phyloP scores from a whole-genome alignment of 2,329 filamentous ascomycete species.

The Fusarium goolgardi region DNA sequence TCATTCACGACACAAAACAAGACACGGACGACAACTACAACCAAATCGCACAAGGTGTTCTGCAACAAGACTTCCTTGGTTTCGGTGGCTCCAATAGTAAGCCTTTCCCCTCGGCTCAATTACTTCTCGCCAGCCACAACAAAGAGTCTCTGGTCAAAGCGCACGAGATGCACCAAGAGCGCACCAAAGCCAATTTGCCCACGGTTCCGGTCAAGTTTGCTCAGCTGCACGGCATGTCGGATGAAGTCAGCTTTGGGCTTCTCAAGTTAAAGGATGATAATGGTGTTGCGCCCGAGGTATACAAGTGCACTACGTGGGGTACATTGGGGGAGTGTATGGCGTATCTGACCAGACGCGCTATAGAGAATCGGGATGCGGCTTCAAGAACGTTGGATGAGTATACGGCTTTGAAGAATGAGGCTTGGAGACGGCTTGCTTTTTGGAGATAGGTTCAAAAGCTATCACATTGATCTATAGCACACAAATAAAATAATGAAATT shows the following conservation, averaged over 20 bases:
- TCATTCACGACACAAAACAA: constrained; percentile 66
- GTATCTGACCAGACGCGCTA: constrained; percentile 53
- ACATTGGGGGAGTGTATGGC: constrained; percentile 54
- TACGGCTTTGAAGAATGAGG: constrained; percentile 47
- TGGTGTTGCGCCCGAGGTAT: constrained; percentile 49
- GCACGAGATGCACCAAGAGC: constrained; percentile 56
- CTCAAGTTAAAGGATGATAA: constrained; percentile 53
- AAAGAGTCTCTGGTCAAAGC: constrained; percentile 56
- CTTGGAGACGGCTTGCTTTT: constrained; percentile 49
- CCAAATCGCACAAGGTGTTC: constrained; percentile 58
- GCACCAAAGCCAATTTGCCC: constrained; percentile 51
- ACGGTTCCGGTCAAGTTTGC: constrained; percentile 59
- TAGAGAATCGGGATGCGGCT: constrained; percentile 56
- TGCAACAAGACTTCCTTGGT: constrained; percentile 54
- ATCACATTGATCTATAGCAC: neutral
- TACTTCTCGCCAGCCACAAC: constrained; percentile 68
- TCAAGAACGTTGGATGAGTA: constrained; percentile 50
- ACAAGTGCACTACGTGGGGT: constrained; percentile 57
- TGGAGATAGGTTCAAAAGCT: constrained; percentile 19
- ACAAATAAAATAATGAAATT: neutral
- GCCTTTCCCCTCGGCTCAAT: constrained; percentile 58
- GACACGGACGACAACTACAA: constrained; percentile 66
- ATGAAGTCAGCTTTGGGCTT: constrained; percentile 64
- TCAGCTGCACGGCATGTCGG: constrained; percentile 69
- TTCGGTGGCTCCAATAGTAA: constrained; percentile 56